These are phyloP conservation scores for Helicosporidium sp. DNA, from an alignment of 139 green algal genomes.

Conservation along the genomic window DNA sequence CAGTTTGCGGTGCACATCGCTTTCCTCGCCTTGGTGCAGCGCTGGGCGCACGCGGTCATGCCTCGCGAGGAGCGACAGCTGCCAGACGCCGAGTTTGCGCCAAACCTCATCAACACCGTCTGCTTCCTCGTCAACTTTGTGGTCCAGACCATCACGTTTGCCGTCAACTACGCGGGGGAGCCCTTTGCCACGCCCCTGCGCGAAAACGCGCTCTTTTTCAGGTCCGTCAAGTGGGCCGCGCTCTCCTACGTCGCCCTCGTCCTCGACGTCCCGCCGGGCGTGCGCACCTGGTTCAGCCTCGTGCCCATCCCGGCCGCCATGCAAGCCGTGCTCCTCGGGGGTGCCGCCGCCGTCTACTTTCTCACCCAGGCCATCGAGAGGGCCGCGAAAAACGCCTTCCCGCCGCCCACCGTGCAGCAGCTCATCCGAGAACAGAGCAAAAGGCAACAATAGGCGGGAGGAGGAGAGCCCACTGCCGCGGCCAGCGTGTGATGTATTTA, in stretches of 20 bases:
- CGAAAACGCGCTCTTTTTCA: slow-evolving; percentile 11
- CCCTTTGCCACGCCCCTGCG: slow-evolving; percentile 73
- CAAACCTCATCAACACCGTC: slow-evolving; percentile 94
- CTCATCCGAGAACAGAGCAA: too few relatives aligned
- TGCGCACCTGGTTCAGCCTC: slow-evolving; percentile 18
- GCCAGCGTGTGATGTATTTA: too few relatives aligned
- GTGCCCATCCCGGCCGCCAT: slow-evolving; percentile 12
- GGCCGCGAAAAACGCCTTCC: slow-evolving; percentile 12
- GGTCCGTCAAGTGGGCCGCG: slow-evolving; percentile 5
- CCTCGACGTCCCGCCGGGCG: slow-evolving; percentile 8
- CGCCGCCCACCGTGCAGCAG: slow-evolving; percentile 3
- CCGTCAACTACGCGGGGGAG: slow-evolving; percentile 84
- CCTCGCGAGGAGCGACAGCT: slow-evolving; percentile 40
- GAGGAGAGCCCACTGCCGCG: not conserved
- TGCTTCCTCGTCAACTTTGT: slow-evolving; percentile 78
- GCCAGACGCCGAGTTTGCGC: slow-evolving; percentile 66
- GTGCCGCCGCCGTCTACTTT: not conserved
- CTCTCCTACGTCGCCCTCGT: slow-evolving; percentile 12
- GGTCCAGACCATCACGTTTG: slow-evolving; percentile 78
- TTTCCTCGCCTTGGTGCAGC: slow-evolving; percentile 61
- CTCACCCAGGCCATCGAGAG: slow-evolving; percentile 9
- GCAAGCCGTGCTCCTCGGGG: slow-evolving; percentile 10
- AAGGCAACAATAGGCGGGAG: slow-evolving; percentile 19
- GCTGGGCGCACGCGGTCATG: slow-evolving; percentile 25
- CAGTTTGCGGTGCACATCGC: slow-evolving; percentile 70